Base-by-base conservation (phyloP, 2,329 filamentous ascomycete species). In the Hypoxylon sp. region DNA sequence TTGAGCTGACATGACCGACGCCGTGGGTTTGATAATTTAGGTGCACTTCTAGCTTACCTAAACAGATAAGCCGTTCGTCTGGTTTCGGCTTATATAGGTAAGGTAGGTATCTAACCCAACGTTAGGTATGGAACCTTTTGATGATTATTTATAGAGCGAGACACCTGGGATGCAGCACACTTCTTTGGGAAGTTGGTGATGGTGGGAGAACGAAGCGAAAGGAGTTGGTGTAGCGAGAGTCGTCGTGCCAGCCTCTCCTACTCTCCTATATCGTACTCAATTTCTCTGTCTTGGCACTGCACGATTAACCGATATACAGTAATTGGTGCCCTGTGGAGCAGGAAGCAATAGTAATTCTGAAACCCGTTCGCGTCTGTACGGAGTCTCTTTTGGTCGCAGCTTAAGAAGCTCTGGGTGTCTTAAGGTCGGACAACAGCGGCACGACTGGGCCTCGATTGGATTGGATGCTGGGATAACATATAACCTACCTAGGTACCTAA, bases 391-490 rank as follows among this genome's bases (percentile, higher is more conserved):
- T 52, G 28, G 65, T 65, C 44, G 59, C 65, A 64, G 39, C 28
- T 62, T 59, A 52, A 64, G 56, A 48, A 58, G 49, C 26, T 43
- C 49, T 41, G 17, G 17, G 47, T 39, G 41, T 44, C 41, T 59
- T 68, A 43, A 62, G 39, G 62, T 62, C 56, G 49, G 47, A 57
- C 62, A 43, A 32, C 49, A 34, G 56, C 59, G 62, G 59, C 59
- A 65, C 65, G 39, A 52, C 41, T 59, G 26, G 26, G 34, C 55
- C 30, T 44, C 41, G 44, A 62, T 61, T 57, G 49, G 49, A 32
- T 46, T 26, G 24, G 39, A 34, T 51, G 19, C n/a, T n/a, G n/a
- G n/a, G 32, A 46, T 50, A 58, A 44, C 4, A 24, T 28, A 48
- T n/a, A n/a, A n/a, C n/a, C n/a, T n/a, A n/a, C n/a, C n/a, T n/a